Percentiles rank a stretch among this genome's conserved stretches.
Conservation (phyloP, 148 eudicot genomes). For the Polygonum maritimum region DNA sequence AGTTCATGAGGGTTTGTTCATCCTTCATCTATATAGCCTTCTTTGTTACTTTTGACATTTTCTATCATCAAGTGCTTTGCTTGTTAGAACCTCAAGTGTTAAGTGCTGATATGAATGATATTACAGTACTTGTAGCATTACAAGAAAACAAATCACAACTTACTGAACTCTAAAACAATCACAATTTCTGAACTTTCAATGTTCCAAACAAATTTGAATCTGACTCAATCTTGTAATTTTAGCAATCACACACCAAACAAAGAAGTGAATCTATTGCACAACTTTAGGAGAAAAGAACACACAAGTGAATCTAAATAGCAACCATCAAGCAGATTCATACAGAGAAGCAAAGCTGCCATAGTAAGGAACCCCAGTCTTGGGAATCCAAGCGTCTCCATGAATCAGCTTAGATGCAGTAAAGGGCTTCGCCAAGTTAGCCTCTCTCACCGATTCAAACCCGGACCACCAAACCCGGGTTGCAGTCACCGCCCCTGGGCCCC, state of each 20-base stretch:
- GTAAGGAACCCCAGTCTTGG: slow-evolving; percentile 23
- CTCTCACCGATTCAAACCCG: slow-evolving; percentile 11
- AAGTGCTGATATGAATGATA: too few species aligned
- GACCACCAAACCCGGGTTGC: slow-evolving; percentile 15
- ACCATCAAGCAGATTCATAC: neutral
- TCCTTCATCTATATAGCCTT: too few species aligned
- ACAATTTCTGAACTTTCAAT: neutral
- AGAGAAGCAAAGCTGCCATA: neutral
- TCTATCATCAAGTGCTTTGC: too few species aligned
- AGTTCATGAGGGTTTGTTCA: too few species aligned
- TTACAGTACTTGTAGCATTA: too few species aligned
- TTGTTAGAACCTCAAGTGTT: too few species aligned
- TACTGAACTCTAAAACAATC: too few species aligned
- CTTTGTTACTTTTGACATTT: too few species aligned
- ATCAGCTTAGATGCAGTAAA: slow-evolving; percentile 18
- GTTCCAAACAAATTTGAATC: neutral
- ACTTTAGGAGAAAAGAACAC: neutral
- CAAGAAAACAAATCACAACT: neutral
- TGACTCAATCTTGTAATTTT: neutral
- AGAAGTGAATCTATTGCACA: neutral
- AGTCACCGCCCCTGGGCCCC: slow-evolving; percentile 17
- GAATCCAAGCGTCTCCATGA: slow-evolving; percentile 22
- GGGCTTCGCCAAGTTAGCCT: slow-evolving; percentile 12
- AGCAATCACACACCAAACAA: neutral
- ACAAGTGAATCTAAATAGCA: neutral